A percentile compares a stretch with the other conserved stretches of the same genome.
These are phyloP conservation scores for Neocatenulostroma microsporum DNA, from an alignment of 2,329 filamentous ascomycete genomes.

Conservation along the genomic window DNA sequence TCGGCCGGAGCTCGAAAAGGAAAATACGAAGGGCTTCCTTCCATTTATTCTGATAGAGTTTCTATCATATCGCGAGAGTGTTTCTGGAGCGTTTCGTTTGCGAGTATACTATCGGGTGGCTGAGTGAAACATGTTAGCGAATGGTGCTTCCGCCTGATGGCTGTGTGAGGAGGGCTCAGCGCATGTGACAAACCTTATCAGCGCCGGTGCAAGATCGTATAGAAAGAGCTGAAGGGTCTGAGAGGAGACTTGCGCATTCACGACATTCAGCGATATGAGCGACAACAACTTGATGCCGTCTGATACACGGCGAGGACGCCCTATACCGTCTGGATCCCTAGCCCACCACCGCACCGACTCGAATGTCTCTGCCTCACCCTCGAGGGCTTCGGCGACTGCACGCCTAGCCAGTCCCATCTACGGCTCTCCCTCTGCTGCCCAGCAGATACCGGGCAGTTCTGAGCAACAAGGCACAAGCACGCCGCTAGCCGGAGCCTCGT, in stretches of 20 bases:
- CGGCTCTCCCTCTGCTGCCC: conserved; percentile 16
- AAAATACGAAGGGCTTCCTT: too few relatives aligned
- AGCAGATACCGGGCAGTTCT: conserved; percentile 14
- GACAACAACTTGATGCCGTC: neutral
- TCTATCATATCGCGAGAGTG: too few relatives aligned
- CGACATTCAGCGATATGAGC: neutral
- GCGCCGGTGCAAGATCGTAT: too few relatives aligned
- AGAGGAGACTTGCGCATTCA: too few relatives aligned
- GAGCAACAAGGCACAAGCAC: conserved; percentile 51
- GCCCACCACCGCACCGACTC: conserved; percentile 20
- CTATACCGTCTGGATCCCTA: conserved; percentile 1
- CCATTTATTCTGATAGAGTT: too few relatives aligned
- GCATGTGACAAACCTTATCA: neutral
- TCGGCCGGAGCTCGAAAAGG: too few relatives aligned
- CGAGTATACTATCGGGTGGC: too few relatives aligned
- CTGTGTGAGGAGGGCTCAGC: too few relatives aligned
- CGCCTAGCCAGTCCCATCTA: conserved; percentile 23
- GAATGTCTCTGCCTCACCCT: conserved; percentile 28
- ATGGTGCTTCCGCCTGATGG: too few relatives aligned
- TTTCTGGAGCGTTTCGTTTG: too few relatives aligned
- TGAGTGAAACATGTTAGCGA: too few relatives aligned
- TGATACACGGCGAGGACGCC: neutral
- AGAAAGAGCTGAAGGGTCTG: too few relatives aligned
- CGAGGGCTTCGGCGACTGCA: conserved; percentile 37
- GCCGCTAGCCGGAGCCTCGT: conserved; percentile 53